Percentiles rank a stretch among this genome's conserved stretches.
These are phyloP conservation scores for Syncephalis fuscata DNA, from an alignment of 371 early-diverging fungal genomes.

Conservation along the genomic window DNA sequence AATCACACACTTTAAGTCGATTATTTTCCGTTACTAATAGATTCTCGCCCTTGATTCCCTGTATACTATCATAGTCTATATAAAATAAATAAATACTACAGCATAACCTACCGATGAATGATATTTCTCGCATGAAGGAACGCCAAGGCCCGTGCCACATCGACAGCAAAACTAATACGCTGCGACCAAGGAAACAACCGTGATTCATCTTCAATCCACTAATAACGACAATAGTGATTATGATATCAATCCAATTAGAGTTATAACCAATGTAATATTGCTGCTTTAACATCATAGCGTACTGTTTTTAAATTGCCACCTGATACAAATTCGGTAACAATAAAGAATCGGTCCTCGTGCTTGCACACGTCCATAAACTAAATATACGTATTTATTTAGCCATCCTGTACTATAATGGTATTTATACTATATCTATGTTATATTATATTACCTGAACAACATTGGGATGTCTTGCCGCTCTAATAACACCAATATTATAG, in stretches of 20 bases:
- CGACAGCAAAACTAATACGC: slow-evolving; percentile 31
- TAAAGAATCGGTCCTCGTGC: slow-evolving; percentile 23
- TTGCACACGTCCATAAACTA: slow-evolving; percentile 34
- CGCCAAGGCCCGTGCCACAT: slow-evolving; percentile 30
- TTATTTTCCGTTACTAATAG: slow-evolving; percentile 2
- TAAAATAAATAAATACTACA: background rate
- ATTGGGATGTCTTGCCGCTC: slow-evolving; percentile 25
- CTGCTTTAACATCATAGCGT: too few species aligned
- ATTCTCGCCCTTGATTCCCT: slow-evolving; percentile 1
- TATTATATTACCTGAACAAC: slow-evolving; percentile 31
- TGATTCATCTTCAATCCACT: slow-evolving; percentile 25
- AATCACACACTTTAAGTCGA: slow-evolving; percentile 29
- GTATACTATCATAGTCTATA: too few species aligned
- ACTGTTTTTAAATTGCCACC: slow-evolving; percentile 29
- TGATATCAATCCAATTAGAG: too few species aligned
- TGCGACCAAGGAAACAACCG: slow-evolving; percentile 19
- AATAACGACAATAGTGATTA: background rate
- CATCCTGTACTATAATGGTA: too few species aligned
- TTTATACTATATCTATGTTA: too few species aligned
- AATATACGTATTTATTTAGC: background rate
- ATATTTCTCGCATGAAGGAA: slow-evolving; percentile 33
- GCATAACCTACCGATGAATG: slow-evolving; percentile 23
- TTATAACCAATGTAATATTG: too few species aligned
- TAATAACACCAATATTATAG: too few species aligned
- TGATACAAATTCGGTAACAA: slow-evolving; percentile 31